These are phyloP conservation scores for Microglena sp. DNA, from an alignment of 139 green algal species.

Conservation along the genomic window DNA sequence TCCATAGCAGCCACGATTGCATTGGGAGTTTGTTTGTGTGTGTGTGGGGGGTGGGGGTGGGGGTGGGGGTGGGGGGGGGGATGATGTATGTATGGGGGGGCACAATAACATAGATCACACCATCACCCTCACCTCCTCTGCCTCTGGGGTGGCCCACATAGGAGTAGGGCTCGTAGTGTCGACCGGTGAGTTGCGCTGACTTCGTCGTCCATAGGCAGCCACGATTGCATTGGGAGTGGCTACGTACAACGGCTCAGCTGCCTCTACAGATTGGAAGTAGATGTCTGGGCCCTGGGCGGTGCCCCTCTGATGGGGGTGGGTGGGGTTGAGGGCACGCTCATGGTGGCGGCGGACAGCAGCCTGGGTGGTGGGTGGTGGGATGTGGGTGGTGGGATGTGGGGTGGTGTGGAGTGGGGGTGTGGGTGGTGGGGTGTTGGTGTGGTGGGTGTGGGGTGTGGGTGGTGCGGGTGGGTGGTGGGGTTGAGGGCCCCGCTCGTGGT, in stretches of 20 bases:
- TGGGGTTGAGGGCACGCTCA: background rate
- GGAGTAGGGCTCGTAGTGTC: slow-evolving; percentile 39
- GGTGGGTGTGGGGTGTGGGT: too few relatives aligned
- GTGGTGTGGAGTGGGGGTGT: background rate
- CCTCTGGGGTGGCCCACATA: slow-evolving; percentile 16
- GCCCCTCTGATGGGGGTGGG: background rate
- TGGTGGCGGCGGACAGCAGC: background rate
- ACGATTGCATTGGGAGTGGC: background rate
- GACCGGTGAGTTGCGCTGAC: slow-evolving; percentile 29
- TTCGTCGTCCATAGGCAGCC: background rate
- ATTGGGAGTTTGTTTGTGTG: too few relatives aligned
- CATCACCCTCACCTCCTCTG: background rate
- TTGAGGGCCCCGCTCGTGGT: too few relatives aligned
- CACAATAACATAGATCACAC: background rate
- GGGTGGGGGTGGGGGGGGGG: background rate
- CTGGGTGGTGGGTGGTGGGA: background rate
- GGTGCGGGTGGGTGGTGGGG: too few relatives aligned
- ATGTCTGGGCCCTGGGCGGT: too few relatives aligned
- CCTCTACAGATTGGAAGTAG: slow-evolving; percentile 35
- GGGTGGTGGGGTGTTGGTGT: too few relatives aligned
- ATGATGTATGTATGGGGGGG: background rate
- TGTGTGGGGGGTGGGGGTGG: background rate
- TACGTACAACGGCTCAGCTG: slow-evolving; percentile 30
- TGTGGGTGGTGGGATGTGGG: background rate
- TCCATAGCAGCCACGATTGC: background rate